These are phyloP conservation scores for Naumovozyma baii DNA, from an alignment of 805 yeast species.

Conservation along the genomic window DNA sequence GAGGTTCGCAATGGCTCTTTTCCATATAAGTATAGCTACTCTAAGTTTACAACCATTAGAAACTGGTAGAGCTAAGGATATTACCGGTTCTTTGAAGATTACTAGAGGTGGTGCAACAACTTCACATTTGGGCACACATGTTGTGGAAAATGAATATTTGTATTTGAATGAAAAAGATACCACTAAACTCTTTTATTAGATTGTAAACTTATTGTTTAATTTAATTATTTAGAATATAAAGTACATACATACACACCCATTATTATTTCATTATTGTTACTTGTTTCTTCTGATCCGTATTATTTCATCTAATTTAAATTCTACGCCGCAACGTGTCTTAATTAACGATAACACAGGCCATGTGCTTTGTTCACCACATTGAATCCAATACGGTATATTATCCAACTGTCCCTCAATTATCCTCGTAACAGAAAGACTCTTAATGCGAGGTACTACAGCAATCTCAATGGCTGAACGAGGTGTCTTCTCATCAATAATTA, in stretches of 20 bases:
- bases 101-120: slow-evolving; percentile 43
- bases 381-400: slow-evolving; percentile 81
- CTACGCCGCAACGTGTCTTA: slow-evolving; percentile 83
- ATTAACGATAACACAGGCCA: slow-evolving; percentile 86
- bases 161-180: slow-evolving; percentile 49
- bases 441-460: slow-evolving; percentile 80
- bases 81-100: slow-evolving; percentile 62
- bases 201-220: not conserved
- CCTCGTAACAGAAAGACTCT: slow-evolving; percentile 61
- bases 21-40: slow-evolving; percentile 19
- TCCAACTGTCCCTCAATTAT: slow-evolving; percentile 71
- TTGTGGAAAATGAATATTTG: slow-evolving; percentile 54
- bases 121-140: slow-evolving; percentile 15
- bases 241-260: not conserved
- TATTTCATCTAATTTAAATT: slow-evolving; percentile 74
- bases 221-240: not conserved
- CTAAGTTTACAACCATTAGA: slow-evolving; percentile 56
- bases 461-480: slow-evolving; percentile 75
- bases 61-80: slow-evolving; percentile 76
- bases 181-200: slow-evolving; percentile 31
- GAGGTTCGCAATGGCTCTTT: slow-evolving; percentile 15
- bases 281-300: slow-evolving; percentile 33
- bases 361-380: slow-evolving; percentile 82
- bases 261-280: not conserved
- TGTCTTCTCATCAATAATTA: slow-evolving; percentile 81